These are phyloP conservation scores for Aspergillus tubingensis DNA, from an alignment of 2,329 filamentous ascomycete genomes.

Conservation along the genomic window DNA sequence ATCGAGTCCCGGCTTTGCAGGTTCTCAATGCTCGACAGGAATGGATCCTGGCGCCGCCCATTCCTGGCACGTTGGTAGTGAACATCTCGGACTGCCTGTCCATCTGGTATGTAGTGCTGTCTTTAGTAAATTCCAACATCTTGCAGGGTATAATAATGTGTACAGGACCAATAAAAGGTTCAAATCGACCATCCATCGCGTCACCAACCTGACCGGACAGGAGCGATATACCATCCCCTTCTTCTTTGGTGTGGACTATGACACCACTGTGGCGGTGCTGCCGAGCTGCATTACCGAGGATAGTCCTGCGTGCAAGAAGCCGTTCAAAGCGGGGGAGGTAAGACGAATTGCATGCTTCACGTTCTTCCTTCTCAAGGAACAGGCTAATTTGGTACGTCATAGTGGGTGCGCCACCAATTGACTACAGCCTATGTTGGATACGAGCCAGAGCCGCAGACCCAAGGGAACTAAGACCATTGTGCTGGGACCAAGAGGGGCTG, in stretches of 20 bases:
- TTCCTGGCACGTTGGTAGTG: slow-evolving; percentile 31
- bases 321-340: slow-evolving; percentile 26
- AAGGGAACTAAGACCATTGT: not conserved
- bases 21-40: slow-evolving; percentile 35
- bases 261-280: slow-evolving; percentile 33
- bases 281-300: slow-evolving; percentile 20
- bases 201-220: slow-evolving; percentile 41
- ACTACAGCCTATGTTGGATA: slow-evolving; percentile 1
- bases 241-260: slow-evolving; percentile 46
- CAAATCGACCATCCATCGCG: slow-evolving; percentile 43
- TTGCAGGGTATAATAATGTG: not conserved
- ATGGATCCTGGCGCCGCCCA: slow-evolving; percentile 29
- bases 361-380: not conserved
- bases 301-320: slow-evolving; percentile 13
- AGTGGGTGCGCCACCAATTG: slow-evolving; percentile 6
- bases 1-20: slow-evolving; percentile 39
- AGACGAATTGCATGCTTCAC: slow-evolving; percentile 4
- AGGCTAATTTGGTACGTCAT: not conserved
- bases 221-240: slow-evolving; percentile 46
- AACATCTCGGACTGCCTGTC: slow-evolving; percentile 38
- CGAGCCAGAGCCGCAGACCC: not conserved
- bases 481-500: not conserved
- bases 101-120: slow-evolving; percentile 19
- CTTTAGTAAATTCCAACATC: not conserved
- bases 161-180: slow-evolving; percentile 42